Percentiles rank a stretch among this genome's conserved stretches.
Evolutionary conservation across 352 stramenopile genomes (phyloP).

Genomic region (Globisporangium canariense): DNA sequence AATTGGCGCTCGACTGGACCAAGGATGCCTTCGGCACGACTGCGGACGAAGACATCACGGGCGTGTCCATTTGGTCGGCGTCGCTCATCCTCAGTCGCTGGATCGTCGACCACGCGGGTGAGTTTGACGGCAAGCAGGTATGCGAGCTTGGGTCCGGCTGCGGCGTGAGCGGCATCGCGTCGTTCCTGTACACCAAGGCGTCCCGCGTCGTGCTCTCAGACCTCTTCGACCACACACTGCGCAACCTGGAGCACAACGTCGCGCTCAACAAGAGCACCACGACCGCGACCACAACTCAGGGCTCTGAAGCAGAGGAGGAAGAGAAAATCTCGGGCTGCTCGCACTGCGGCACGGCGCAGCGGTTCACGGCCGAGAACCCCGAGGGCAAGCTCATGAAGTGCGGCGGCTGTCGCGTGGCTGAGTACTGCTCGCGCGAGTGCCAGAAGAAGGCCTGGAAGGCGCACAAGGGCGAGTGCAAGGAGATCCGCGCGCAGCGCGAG

Average conservation of each 20-base stretch:
- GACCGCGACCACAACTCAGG: neutral
- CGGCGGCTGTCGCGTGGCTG: conserved; percentile 58
- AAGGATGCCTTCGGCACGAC: conserved; percentile 78
- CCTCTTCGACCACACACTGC: conserved; percentile 77
- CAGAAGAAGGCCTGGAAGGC: conserved; percentile 86
- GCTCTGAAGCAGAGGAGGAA: conserved; percentile 7
- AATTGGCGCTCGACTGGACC: conserved; percentile 81
- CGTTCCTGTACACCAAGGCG: conserved; percentile 77
- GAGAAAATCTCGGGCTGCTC: conserved; percentile 48
- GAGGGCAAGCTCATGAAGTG: conserved; percentile 87
- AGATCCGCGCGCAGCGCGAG: conserved; percentile 43
- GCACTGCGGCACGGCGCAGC: conserved; percentile 67
- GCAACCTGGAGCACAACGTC: conserved; percentile 81
- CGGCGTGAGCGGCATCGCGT: conserved; percentile 76
- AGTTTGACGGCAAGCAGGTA: conserved; percentile 72
- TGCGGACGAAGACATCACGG: conserved; percentile 84
- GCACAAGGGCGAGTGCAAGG: conserved; percentile 83
- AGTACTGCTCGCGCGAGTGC: conserved; percentile 84
- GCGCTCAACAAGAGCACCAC: conserved; percentile 52
- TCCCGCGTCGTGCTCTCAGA: conserved; percentile 78
- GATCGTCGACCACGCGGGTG: conserved; percentile 60
- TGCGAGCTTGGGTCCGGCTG: conserved; percentile 83
- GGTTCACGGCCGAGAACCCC: conserved; percentile 78
- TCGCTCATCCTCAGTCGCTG: conserved; percentile 82
- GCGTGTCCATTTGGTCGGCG: conserved; percentile 87